Conservation (phyloP, 306 rosid species). For the Cucurbita argyrosperma region DNA sequence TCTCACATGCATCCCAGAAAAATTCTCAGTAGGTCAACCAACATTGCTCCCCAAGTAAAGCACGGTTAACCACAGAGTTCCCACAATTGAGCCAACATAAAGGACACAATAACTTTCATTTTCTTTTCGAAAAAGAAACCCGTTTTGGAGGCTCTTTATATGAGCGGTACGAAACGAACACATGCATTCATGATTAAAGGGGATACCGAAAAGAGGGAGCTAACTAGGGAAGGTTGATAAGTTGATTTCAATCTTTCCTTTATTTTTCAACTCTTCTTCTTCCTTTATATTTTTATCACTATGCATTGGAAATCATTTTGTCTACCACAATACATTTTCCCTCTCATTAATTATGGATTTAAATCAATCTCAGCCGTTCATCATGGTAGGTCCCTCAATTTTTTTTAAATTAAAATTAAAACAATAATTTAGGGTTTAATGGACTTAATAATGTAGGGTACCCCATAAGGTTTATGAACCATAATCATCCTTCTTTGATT, state of each 20-base stretch:
- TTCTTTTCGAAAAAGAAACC: no score
- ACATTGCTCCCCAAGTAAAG: no score
- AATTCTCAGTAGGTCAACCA: no score
- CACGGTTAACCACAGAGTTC: no score
- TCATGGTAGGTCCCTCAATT: constrained; percentile 26
- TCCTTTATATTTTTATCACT: not conserved
- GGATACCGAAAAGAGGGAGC: not conserved
- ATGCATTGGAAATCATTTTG: constrained; percentile 42
- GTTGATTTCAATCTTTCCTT: constrained; percentile 10
- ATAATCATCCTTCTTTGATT: not conserved
- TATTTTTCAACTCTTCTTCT: not conserved
- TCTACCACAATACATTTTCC: constrained; percentile 36
- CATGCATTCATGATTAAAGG: constrained; percentile 7
- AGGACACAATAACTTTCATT: no score
- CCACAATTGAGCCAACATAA: no score
- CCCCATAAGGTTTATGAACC: not conserved
- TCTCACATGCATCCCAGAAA: no score
- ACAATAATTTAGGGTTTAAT: not conserved
- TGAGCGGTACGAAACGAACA: not conserved
- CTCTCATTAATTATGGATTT: constrained; percentile 1
- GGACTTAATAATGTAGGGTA: not conserved
- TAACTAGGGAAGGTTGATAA: constrained; percentile 16
- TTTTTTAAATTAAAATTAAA: not conserved
- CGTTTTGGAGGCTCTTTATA: not conserved
- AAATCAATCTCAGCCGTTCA: constrained; percentile 16